Conservation (phyloP, 805 yeast genomes). For the Pichia pseudocactophila region DNA sequence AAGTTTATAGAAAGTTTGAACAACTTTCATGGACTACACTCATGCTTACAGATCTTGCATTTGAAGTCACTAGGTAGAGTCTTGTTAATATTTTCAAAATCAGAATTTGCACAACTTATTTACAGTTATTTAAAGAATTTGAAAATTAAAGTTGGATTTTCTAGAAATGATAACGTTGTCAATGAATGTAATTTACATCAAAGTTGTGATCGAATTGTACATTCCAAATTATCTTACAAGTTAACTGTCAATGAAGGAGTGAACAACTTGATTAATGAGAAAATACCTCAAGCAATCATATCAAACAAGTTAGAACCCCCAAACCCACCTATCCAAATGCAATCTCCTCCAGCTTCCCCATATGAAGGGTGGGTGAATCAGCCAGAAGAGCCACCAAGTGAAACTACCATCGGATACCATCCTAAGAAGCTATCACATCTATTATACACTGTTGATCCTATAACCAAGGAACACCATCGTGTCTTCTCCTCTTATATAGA, state of each 20-base stretch:
- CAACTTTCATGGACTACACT: neutral
- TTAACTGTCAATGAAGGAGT: too few relatives aligned
- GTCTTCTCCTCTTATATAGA: slow-evolving; percentile 11
- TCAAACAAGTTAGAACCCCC: slow-evolving; percentile 18
- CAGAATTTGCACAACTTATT: slow-evolving; percentile 12
- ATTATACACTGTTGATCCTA: slow-evolving; percentile 19
- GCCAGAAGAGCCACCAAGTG: slow-evolving; percentile 29
- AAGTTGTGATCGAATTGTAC: neutral
- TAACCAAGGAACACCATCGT: slow-evolving; percentile 7
- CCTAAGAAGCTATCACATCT: slow-evolving; percentile 25
- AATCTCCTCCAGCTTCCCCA: slow-evolving; percentile 31
- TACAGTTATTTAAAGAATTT: slow-evolving; percentile 13
- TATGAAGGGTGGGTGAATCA: slow-evolving; percentile 24
- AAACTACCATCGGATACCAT: slow-evolving; percentile 21
- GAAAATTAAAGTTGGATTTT: slow-evolving; percentile 17
- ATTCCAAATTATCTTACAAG: neutral
- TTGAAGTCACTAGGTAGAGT: slow-evolving; percentile 23
- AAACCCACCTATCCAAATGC: slow-evolving; percentile 23
- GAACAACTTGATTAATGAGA: slow-evolving; percentile 2
- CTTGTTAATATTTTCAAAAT: slow-evolving; percentile 19
- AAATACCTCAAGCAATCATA: slow-evolving; percentile 4
- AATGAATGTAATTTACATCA: slow-evolving; percentile 3
- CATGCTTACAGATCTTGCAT: slow-evolving; percentile 7
- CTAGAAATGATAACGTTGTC: slow-evolving; percentile 15
- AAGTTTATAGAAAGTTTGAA: neutral